phyloP scores from a whole-genome alignment of 2,329 filamentous ascomycete genomes.

The Cercospora canescens region DNA sequence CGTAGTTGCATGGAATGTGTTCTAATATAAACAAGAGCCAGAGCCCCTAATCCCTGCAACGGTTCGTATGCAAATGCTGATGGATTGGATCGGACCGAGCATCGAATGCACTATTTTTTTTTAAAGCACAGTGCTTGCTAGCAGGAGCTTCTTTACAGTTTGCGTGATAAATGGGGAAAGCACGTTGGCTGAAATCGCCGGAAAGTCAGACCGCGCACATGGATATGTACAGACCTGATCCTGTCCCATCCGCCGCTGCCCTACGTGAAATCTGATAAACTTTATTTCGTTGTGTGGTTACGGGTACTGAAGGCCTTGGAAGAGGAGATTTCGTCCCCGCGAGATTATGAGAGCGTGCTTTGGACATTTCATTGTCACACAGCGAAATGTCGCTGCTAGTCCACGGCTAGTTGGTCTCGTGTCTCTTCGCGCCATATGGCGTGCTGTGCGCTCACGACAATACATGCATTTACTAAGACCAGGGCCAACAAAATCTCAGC shows the following conservation, averaged over 20 bases:
- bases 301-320: neutral
- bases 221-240: neutral
- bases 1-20: neutral
- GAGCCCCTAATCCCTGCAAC: neutral
- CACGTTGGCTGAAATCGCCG: slow-evolving; percentile 1
- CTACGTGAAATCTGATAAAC: neutral
- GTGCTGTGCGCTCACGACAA: neutral
- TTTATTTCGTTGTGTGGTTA: neutral
- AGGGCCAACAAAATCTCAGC: neutral
- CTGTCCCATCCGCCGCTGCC: neutral
- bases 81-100: neutral
- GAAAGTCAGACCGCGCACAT: neutral
- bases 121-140: neutral
- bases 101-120: neutral
- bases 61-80: neutral
- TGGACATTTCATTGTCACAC: neutral
- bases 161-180: neutral
- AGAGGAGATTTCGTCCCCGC: neutral
- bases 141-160: neutral
- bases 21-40: neutral
- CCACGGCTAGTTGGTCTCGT: neutral
- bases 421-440: neutral
- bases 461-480: neutral
- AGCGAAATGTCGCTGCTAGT: neutral
- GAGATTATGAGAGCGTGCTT: neutral